phyloP scores from a whole-genome alignment of 2,329 filamentous ascomycete species.

The Camptophora hylomeconis region DNA sequence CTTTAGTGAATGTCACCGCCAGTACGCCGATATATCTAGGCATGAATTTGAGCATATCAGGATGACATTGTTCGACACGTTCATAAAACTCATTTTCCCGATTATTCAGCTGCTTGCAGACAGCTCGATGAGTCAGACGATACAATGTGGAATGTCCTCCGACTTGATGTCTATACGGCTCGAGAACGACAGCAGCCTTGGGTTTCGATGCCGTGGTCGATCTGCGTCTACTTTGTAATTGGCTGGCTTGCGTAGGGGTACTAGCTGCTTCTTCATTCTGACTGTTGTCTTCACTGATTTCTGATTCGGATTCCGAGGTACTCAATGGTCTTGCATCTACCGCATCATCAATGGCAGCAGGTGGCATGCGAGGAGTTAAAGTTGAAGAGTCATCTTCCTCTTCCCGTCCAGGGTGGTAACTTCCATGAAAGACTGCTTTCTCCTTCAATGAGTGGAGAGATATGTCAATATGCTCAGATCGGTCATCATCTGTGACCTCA shows the following conservation, averaged over 20 bases:
- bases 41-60: constrained; percentile 77
- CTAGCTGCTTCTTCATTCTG: constrained; percentile 40
- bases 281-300: constrained; percentile 36
- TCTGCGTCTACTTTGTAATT: constrained; percentile 20
- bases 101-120: constrained; percentile 97
- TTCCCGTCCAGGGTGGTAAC: constrained; percentile 20
- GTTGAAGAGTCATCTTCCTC: constrained; percentile 10
- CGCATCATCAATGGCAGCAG: constrained; percentile 11
- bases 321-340: constrained; percentile 14
- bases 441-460: constrained; percentile 48
- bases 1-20: constrained; percentile 89
- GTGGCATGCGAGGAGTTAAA: constrained; percentile 8
- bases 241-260: constrained; percentile 35
- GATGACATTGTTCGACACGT: constrained; percentile 80
- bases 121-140: constrained; percentile 84
- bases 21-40: constrained; percentile 84
- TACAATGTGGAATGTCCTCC: constrained; percentile 94
- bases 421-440: constrained; percentile 48
- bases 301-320: constrained; percentile 32
- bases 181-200: constrained; percentile 83
- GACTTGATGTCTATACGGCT: constrained; percentile 94
- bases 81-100: constrained; percentile 98
- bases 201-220: constrained; percentile 31
- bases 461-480: constrained; percentile 44
- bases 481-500: constrained; percentile 3